Conservation (phyloP, 129 eudicot genomes). For the Ambrosia artemisiifolia region DNA sequence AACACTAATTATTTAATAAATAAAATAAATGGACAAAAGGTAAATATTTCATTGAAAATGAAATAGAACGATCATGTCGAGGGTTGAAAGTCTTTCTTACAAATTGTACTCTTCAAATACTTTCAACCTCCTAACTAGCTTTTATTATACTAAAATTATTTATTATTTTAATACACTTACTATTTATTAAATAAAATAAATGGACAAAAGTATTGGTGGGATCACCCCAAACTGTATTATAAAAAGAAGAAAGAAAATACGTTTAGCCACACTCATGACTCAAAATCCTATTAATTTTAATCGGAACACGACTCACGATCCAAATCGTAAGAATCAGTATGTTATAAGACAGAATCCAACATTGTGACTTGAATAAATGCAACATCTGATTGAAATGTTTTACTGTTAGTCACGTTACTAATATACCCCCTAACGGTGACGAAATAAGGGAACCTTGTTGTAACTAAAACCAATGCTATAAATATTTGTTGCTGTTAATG, state of each 20-base stretch:
- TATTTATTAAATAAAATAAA: neutral
- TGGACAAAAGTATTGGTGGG: neutral
- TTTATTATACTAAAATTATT: neutral
- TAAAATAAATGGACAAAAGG: neutral
- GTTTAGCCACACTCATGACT: neutral
- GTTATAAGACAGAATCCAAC: neutral
- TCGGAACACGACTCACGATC: neutral
- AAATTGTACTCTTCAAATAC: neutral
- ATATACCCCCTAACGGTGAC: neutral
- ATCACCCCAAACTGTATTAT: neutral
- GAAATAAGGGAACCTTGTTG: neutral
- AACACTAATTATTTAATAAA: too few species aligned
- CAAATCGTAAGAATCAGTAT: neutral
- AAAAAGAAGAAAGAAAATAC: neutral
- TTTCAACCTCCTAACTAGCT: slow-evolving; percentile 1
- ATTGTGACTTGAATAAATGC: neutral
- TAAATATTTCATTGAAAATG: neutral
- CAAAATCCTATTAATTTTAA: neutral
- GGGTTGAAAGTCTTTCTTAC: neutral
- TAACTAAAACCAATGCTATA: slow-evolving; percentile 10
- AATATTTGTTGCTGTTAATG: neutral
- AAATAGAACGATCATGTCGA: neutral
- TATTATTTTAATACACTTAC: neutral
- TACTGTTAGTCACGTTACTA: neutral
- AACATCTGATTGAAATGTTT: neutral